A percentile compares a stretch with the other conserved stretches of the same genome.
Evolutionary conservation across 2,329 filamentous ascomycete genomes (phyloP).

Genomic region (Drechslerella coelobrocha): DNA sequence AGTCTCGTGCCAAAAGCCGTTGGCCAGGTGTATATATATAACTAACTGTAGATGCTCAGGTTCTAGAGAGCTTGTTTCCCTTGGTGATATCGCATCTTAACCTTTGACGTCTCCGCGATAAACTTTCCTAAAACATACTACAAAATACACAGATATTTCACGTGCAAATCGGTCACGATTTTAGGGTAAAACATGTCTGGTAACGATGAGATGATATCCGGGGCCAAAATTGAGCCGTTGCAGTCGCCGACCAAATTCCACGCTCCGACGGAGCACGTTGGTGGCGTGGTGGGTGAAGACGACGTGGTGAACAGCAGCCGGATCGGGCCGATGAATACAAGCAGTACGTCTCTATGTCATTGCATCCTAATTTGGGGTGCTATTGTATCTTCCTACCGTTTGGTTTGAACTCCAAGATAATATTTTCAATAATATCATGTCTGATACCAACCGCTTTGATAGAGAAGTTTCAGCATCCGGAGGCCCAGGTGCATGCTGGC

Average conservation of each 20-base stretch:
- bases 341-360: slow-evolving; percentile 17
- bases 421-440: neutral
- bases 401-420: too few species aligned
- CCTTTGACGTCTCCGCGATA: too few species aligned
- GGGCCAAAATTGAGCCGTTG: slow-evolving; percentile 34
- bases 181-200: slow-evolving; percentile 4
- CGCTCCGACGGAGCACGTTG: slow-evolving; percentile 25
- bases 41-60: too few species aligned
- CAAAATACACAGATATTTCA: too few species aligned
- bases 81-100: too few species aligned
- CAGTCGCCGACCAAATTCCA: slow-evolving; percentile 30
- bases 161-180: neutral
- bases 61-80: neutral
- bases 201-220: slow-evolving; percentile 40
- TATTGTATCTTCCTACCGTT: too few species aligned
- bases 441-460: too few species aligned
- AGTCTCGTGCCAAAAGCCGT: too few species aligned
- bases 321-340: slow-evolving; percentile 29
- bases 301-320: slow-evolving; percentile 29
- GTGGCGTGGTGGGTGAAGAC: slow-evolving; percentile 26
- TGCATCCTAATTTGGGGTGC: too few species aligned
- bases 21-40: too few species aligned
- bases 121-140: too few species aligned
- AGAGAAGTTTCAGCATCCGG: slow-evolving; percentile 38
- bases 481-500: slow-evolving; percentile 24